phyloP scores from a whole-genome alignment of 208 protist genomes.

The Leishmania tropica region DNA sequence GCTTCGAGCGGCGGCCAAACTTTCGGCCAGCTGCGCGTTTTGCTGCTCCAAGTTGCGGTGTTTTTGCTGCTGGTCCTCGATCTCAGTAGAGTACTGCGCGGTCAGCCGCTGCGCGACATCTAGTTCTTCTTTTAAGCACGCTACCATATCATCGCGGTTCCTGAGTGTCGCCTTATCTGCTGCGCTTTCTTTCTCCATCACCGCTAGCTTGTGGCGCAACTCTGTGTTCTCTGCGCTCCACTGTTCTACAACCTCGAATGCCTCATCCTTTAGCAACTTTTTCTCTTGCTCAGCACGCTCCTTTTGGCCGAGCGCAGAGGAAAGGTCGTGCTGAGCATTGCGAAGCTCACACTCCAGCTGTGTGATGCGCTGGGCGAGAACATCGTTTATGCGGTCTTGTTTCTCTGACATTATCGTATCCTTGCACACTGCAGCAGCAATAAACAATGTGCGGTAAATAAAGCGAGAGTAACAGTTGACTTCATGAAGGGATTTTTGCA shows the following conservation, averaged over 20 bases:
- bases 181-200: constrained; percentile 4
- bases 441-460: not conserved
- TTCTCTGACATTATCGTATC: constrained; percentile 38
- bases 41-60: constrained; percentile 6
- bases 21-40: constrained; percentile 21
- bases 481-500: not conserved
- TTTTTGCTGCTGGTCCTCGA: constrained; percentile 27
- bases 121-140: constrained; percentile 33
- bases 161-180: constrained; percentile 5
- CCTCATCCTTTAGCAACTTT: constrained; percentile 56
- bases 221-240: constrained; percentile 66
- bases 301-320: constrained; percentile 25
- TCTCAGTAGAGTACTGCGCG: constrained; percentile 22
- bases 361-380: constrained; percentile 69
- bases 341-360: constrained; percentile 73
- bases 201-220: constrained; percentile 34
- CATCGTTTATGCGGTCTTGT: constrained; percentile 53
- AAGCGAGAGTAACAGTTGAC: constrained; percentile 25
- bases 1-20: constrained; percentile 7
- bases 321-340: constrained; percentile 30
- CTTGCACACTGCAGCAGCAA: not conserved
- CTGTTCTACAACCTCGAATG: constrained; percentile 73
- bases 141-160: constrained; percentile 23
- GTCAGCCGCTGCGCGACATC: constrained; percentile 29
- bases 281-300: constrained; percentile 56